Percentiles rank a stretch among this genome's conserved stretches.
These are phyloP conservation scores for Saccharomycopsis sp. DNA, from an alignment of 805 yeast genomes.

Conservation along the genomic window DNA sequence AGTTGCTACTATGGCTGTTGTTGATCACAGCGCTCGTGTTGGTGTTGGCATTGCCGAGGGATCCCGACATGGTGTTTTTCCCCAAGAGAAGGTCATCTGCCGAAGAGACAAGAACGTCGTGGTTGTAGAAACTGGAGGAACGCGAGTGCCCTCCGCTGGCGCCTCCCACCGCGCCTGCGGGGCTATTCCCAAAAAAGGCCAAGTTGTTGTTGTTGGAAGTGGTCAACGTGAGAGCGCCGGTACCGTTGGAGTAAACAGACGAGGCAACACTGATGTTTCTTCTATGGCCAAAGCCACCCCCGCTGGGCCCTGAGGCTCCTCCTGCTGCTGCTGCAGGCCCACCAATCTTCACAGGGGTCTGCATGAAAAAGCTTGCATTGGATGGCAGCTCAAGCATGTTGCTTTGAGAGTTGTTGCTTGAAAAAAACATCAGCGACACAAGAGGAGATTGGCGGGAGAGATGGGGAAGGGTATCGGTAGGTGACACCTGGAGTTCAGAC, in stretches of 20 bases:
- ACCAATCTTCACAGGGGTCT: slow-evolving; percentile 1
- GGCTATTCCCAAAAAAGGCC: no score
- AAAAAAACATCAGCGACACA: no score
- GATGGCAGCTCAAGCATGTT: no score
- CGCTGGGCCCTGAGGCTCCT: no score
- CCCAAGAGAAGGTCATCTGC: slow-evolving; percentile 4
- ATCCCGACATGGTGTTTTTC: background rate
- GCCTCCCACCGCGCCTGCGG: no score
- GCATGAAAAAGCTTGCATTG: background rate
- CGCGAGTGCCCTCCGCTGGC: slow-evolving; percentile 11
- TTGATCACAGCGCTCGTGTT: no score
- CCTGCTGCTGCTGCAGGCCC: no score
- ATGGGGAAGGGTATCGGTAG: background rate
- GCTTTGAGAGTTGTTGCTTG: slow-evolving; percentile 5
- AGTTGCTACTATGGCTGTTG: no score
- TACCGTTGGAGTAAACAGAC: slow-evolving; percentile 15
- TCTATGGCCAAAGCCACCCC: slow-evolving; percentile 15
- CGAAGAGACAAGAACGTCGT: slow-evolving; percentile 1
- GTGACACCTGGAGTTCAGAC: no score
- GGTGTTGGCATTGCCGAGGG: background rate
- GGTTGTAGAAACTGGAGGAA: slow-evolving; percentile 13
- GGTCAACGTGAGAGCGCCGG: background rate
- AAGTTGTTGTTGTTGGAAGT: background rate
- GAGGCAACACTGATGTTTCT: slow-evolving; percentile 15
- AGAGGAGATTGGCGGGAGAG: background rate